Evolutionary conservation across 164 flowering plant species (phyloP).

Genomic region (Stephania cephalantha): DNA sequence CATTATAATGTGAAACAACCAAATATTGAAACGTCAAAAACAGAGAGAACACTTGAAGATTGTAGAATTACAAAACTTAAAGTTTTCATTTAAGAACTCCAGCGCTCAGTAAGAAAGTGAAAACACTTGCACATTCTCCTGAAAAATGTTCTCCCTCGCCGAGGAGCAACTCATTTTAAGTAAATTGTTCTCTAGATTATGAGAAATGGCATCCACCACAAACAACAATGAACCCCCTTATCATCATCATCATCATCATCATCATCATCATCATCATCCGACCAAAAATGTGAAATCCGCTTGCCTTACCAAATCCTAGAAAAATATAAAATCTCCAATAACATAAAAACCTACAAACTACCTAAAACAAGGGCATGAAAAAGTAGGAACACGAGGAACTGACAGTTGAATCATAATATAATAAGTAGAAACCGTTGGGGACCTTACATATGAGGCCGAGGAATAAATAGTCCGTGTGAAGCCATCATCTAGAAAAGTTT

Average conservation of each 20-base stretch:
- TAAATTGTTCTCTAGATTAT: not conserved
- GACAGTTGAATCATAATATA: not conserved
- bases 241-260: not conserved
- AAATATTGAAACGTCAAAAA: too few relatives aligned
- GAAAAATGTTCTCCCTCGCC: not conserved
- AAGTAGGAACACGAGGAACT: not conserved
- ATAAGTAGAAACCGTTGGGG: not conserved
- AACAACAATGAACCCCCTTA: not conserved
- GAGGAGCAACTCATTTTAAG: not conserved
- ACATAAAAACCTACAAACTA: not conserved
- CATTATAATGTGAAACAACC: too few relatives aligned
- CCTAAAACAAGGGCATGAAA: not conserved
- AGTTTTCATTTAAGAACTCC: too few relatives aligned
- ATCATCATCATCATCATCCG: not conserved
- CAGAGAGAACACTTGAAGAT: too few relatives aligned
- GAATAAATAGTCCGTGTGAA: not conserved
- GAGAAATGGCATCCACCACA: not conserved
- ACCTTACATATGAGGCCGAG: not conserved
- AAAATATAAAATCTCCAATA: not conserved
- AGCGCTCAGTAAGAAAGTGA: too few relatives aligned
- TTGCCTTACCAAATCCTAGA: not conserved
- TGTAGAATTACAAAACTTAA: too few relatives aligned
- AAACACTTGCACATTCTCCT: too few relatives aligned
- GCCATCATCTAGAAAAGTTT: constrained; percentile 12
- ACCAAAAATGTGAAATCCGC: not conserved